A percentile compares a stretch with the other conserved stretches of the same genome.
phyloP scores from a whole-genome alignment of 1,284 basidiomycete species.

The Irpex sp. region DNA sequence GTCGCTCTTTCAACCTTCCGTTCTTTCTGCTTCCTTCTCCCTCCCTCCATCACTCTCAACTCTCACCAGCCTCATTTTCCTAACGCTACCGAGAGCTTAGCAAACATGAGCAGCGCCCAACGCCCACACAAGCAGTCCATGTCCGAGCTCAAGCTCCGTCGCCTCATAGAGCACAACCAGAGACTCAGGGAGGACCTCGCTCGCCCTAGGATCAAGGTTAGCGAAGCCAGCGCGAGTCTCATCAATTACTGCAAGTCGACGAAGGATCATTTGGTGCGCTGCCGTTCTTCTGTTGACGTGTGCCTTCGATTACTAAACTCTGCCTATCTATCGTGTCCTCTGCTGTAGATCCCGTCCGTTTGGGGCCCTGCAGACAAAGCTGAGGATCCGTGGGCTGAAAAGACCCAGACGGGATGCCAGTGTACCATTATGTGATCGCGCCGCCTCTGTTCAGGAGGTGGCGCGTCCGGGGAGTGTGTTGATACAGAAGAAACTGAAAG shows the following conservation, averaged over 20 bases:
- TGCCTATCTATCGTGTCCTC: conserved; percentile 5
- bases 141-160: conserved; percentile 79
- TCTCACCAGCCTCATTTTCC: background rate
- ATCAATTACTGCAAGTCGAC: conserved; percentile 74
- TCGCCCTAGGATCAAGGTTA: conserved; percentile 67
- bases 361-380: conserved; percentile 91
- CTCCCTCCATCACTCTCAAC: background rate
- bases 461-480: background rate
- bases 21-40: background rate
- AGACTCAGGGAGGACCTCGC: conserved; percentile 72
- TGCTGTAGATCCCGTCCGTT: conserved; percentile 71
- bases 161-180: conserved; percentile 76
- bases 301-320: background rate
- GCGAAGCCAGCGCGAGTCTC: conserved; percentile 71
- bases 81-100: background rate
- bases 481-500: background rate
- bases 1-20: conserved; percentile 5
- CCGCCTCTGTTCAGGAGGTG: background rate
- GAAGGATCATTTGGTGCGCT: conserved; percentile 65
- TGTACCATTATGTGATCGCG: conserved; percentile 21
- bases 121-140: conserved; percentile 53
- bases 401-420: conserved; percentile 47
- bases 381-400: conserved; percentile 86
- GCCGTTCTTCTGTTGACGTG: background rate
- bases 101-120: conserved; percentile 25